Percentiles rank a stretch among this genome's conserved stretches.
Conservation (phyloP, 805 yeast species). For the Clavispora santaluciae region DNA sequence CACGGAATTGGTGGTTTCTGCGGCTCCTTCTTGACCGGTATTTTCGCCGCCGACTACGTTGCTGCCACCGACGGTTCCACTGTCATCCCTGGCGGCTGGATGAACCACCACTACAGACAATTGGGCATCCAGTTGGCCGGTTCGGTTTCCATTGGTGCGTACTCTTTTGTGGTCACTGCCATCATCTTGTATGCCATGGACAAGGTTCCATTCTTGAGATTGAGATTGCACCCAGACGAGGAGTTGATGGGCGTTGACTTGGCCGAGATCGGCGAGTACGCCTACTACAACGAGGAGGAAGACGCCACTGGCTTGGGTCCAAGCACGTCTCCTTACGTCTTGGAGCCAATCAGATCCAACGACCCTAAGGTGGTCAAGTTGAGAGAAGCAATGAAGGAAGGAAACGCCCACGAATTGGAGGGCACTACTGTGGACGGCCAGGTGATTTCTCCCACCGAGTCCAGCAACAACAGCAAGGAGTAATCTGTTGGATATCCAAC, state of each 20-base stretch:
- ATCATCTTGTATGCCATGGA: conserved; percentile 63
- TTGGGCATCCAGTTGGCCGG: conserved; percentile 88
- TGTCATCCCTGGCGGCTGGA: conserved; percentile 77
- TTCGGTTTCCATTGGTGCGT: conserved; percentile 59
- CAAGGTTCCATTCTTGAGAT: conserved; percentile 71
- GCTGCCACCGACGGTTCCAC: conserved; percentile 74
- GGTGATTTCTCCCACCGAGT: conserved; percentile 10
- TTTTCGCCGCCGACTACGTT: conserved; percentile 88
- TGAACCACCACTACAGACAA: conserved; percentile 76
- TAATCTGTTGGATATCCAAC: neutral
- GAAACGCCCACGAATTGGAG: conserved; percentile 7
- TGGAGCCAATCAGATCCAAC: conserved; percentile 73
- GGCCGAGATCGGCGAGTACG: conserved; percentile 86
- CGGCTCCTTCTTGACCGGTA: conserved; percentile 82
- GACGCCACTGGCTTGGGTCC: conserved; percentile 22
- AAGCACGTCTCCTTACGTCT: conserved; percentile 45
- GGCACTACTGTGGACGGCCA: conserved; percentile 13
- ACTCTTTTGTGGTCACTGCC: conserved; percentile 73
- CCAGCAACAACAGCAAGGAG: conserved; percentile 13
- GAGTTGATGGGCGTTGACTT: conserved; percentile 86
- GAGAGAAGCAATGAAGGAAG: conserved; percentile 19
- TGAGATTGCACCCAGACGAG: conserved; percentile 81
- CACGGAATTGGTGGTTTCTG: conserved; percentile 92
- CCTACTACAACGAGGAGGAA: conserved; percentile 55
- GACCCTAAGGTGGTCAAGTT: conserved; percentile 35